Conservation (phyloP, 2,329 filamentous ascomycete species). For the Colletotrichum eremochloae region DNA sequence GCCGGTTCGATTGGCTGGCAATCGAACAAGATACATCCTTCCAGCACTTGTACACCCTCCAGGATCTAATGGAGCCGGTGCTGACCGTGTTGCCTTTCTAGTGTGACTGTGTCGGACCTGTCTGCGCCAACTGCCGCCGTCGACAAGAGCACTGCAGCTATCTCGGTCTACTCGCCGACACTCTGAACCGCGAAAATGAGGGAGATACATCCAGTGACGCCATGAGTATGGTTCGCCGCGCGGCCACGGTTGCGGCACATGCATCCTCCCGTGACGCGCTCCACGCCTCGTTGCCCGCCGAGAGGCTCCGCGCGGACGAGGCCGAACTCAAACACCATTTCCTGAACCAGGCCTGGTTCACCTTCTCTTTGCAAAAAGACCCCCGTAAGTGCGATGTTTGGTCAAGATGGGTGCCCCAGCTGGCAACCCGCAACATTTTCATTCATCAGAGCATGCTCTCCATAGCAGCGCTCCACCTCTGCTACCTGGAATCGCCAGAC, state of each 20-base stretch:
- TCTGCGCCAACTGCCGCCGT: slow-evolving; percentile 41
- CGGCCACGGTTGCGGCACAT: slow-evolving; percentile 39
- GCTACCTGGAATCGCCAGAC: slow-evolving; percentile 40
- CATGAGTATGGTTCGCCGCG: slow-evolving; percentile 37
- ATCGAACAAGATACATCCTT: slow-evolving; percentile 19
- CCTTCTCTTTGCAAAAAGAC: slow-evolving; percentile 37
- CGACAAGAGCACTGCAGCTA: slow-evolving; percentile 42
- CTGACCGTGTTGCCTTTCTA: slow-evolving; percentile 11
- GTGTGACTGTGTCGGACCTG: slow-evolving; percentile 41
- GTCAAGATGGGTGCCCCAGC: slow-evolving; percentile 41
- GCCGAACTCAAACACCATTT: slow-evolving; percentile 43
- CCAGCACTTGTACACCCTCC: background rate
- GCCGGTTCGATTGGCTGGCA: background rate
- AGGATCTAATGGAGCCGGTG: background rate
- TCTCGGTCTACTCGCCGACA: slow-evolving; percentile 38
- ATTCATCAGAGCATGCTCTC: slow-evolving; percentile 42
- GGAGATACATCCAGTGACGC: slow-evolving; percentile 25
- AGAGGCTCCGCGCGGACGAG: slow-evolving; percentile 40
- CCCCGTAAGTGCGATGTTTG: slow-evolving; percentile 42
- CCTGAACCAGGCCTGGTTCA: slow-evolving; percentile 41
- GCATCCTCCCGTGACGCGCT: slow-evolving; percentile 39
- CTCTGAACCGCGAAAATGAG: slow-evolving; percentile 40
- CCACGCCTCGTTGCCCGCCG: slow-evolving; percentile 36
- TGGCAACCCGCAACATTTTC: slow-evolving; percentile 39
- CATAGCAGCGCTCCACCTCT: slow-evolving; percentile 41